Evolutionary conservation across 108 stramenopile genomes (phyloP), one percentile per base, ranked within the genome.

Genomic region (Pseudonitzschia delicatissima): DNA sequence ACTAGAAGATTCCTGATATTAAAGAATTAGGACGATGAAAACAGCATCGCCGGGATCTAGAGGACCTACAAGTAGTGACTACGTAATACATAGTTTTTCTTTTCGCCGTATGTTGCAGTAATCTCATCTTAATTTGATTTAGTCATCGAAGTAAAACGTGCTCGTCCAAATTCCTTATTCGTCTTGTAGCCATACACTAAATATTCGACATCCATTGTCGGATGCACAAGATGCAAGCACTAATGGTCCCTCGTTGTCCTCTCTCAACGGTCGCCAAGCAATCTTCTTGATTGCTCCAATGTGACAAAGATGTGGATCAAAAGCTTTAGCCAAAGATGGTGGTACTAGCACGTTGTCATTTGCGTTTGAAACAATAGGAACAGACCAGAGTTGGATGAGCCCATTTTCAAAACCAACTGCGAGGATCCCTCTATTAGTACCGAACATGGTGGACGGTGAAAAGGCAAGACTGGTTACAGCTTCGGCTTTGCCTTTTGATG

Each of bases 381-480:
- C 65, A 3, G 68, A 51, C 89, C 89, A 94, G 15, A 95, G 26
- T 57, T 92, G 86, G 12, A 95, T 77, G 15, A 75, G 62, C 9
- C 94, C 94, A 69, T 80, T 78, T 55, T 92, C 94, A 1, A 90
- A 57, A 28, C 91, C 94, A 35, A 95, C 50, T 1, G 81, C 84
- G 32, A 92, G 49, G 13, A 90, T 31, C 18, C 72, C 74, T n/a
- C 36, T 39, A 0, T 26, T 28, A 2, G 8, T 5, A 45, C 68
- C 58, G 42, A 55, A 26, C 32, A 40, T 1, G 2, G 72, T 32
- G 5, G 68, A 34, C 2, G 90, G 88, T 13, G 89, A 84, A 74
- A 94, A 91, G 8, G 86, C 66, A 33, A 94, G 62, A 42, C 87
- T 82, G 17, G 93, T 94, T 18, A 94, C 90, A 18, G 93, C 78